Base-by-base conservation (phyloP, 208 protist genomes). In the Trypanosoma platydactyli region DNA sequence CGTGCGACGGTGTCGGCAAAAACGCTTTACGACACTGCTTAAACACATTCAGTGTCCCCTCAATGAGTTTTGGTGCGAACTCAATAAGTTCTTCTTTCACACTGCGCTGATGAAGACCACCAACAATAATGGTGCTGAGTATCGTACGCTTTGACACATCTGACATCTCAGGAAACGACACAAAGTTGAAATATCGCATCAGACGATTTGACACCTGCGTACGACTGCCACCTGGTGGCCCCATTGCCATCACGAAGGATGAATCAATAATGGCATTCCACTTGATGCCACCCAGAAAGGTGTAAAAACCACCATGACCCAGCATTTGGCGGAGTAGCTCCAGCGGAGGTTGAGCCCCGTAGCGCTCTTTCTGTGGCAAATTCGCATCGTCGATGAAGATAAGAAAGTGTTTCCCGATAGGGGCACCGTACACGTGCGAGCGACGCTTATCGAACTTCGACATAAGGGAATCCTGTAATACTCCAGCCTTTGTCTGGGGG, bases 111-210 rank as follows among this genome's bases (percentile, higher is more conserved):
- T 55, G 41, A 30, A 99, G 80, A 64, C 95, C 96, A 15, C 79
- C 83, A 33, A 41, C 56, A n/a, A 99, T 58, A 65, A 99, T 98
- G 12, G 94, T 96, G 54, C 77, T 83, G 60, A 99, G 96, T 71
- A 99, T 99, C 27, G 74, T 77, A 11, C 78, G 86, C 65, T 98
- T 90, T 44, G 95, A 98, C 16, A 73, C 70, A 67, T 98, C 80
- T 3, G 91, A 94, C 89, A 99, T 90, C 62, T 99, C 97, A 9
- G 93, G 86, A 72, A 99, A 99, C 13, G 89, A 73, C 25, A 99
- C 69, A 64, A 98, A 86, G 81, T 99, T 99, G 80, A 99, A 99
- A 76, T 99, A 98, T 29, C 98, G 84, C 84, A 98, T 93, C 67
- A 99, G 95, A 48, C 98, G 87, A 66, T 94, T 95, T n/a, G 97